A percentile compares a stretch with the other conserved stretches of the same genome.
Evolutionary conservation across 805 yeast species (phyloP).

Genomic region (Saccharomycopsis fodiens): DNA sequence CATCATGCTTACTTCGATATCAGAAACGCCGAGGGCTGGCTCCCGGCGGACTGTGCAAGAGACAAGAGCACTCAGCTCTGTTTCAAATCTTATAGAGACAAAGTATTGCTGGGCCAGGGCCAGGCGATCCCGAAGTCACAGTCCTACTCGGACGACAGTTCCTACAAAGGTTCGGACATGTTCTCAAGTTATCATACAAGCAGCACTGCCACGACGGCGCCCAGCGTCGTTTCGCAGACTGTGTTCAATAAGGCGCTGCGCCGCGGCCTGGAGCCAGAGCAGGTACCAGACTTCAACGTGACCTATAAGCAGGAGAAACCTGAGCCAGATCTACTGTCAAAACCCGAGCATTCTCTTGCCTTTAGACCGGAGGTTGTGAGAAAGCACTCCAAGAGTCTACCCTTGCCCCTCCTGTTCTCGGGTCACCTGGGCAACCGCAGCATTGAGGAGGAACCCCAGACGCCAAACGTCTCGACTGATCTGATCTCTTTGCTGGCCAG

Average conservation of each 20-base stretch:
- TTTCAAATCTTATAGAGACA: constrained; percentile 28
- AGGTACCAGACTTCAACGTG: neutral
- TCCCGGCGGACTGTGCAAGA: constrained; percentile 52
- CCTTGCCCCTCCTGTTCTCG: constrained; percentile 6
- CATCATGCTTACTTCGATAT: constrained; percentile 41
- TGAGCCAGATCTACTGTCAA: no score
- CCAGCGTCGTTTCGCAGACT: constrained; percentile 8
- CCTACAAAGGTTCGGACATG: neutral
- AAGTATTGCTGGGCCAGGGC: constrained; percentile 14
- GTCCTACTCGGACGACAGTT: neutral
- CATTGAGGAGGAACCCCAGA: constrained; percentile 9
- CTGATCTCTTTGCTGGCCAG: constrained; percentile 4
- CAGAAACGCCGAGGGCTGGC: constrained; percentile 55
- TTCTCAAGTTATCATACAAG: constrained; percentile 2
- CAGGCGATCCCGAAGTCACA: constrained; percentile 3
- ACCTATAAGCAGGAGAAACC: neutral
- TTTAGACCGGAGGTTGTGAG: no score
- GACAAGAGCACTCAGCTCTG: constrained; percentile 43
- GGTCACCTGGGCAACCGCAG: neutral
- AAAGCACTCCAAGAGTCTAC: constrained; percentile 12
- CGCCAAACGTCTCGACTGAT: constrained; percentile 2
- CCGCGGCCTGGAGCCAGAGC: neutral
- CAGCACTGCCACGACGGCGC: constrained; percentile 1
- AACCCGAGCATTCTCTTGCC: neutral
- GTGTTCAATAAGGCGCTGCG: constrained; percentile 2